A percentile compares a stretch with the other conserved stretches of the same genome.
phyloP scores from a whole-genome alignment of 805 yeast genomes.

The Metschnikowia picachoensis region DNA sequence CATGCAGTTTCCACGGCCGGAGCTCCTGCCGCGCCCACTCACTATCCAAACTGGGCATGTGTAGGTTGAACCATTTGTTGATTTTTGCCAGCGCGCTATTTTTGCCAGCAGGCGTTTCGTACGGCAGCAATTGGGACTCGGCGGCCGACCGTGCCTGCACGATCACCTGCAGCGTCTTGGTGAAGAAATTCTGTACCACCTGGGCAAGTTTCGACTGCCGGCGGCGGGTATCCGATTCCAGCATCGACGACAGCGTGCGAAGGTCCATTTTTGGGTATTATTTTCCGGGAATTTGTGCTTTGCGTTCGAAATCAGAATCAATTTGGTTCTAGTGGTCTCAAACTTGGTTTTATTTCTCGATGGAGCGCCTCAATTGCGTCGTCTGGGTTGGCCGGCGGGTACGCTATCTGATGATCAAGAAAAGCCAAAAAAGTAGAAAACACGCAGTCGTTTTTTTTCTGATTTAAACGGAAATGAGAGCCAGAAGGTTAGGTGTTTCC shows the following conservation, averaged over 20 bases:
- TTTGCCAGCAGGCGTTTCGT: conserved; percentile 9
- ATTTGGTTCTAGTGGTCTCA: no score
- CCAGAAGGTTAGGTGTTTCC: no score
- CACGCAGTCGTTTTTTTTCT: no score
- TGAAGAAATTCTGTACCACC: conserved; percentile 58
- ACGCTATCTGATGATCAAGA: no score
- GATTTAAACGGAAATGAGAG: no score
- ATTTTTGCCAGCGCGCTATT: conserved; percentile 22
- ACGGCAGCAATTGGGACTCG: conserved; percentile 13
- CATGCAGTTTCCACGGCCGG: conserved; percentile 52
- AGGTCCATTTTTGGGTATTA: no score
- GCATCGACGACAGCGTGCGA: not conserved
- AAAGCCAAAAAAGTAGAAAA: no score
- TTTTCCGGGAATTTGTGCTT: no score
- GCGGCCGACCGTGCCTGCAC: conserved; percentile 41
- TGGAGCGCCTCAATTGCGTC: no score
- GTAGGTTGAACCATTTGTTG: conserved; percentile 64
- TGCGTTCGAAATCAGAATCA: no score
- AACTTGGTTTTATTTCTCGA: no score
- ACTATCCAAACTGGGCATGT: conserved; percentile 32
- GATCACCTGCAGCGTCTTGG: conserved; percentile 58
- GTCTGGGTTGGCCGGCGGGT: no score
- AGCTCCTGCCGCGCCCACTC: conserved; percentile 51
- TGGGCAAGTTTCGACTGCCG: conserved; percentile 37
- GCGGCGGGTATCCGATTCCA: conserved; percentile 9